Percentiles rank a stretch among this genome's conserved stretches.
Conservation (phyloP, 805 yeast genomes). For the Spencermartinsiella europaea region DNA sequence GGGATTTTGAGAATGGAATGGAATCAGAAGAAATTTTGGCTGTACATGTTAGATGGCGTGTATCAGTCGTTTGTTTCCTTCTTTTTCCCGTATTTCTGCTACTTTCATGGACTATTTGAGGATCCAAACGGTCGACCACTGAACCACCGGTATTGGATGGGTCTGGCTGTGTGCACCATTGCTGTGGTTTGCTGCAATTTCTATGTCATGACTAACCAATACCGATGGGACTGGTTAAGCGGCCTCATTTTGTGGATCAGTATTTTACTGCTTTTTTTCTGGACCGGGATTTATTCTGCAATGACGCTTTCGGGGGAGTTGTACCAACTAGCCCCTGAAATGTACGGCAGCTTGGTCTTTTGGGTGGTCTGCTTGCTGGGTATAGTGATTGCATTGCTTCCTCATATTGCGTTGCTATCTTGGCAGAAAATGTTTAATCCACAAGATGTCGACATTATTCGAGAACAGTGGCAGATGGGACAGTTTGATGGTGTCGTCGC, state of each 20-base stretch:
- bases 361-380: constrained; percentile 65
- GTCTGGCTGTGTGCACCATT: constrained; percentile 54
- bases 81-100: constrained; percentile 64
- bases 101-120: constrained; percentile 40
- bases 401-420: constrained; percentile 52
- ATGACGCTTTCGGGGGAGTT: constrained; percentile 49
- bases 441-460: constrained; percentile 60
- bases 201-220: constrained; percentile 62
- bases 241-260: constrained; percentile 49
- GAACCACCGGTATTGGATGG: constrained; percentile 69
- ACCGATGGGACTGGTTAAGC: constrained; percentile 74
- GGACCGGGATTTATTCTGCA: constrained; percentile 79
- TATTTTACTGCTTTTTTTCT: constrained; percentile 53
- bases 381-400: constrained; percentile 49
- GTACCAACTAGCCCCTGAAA: constrained; percentile 58
- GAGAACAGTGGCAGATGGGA: constrained; percentile 46
- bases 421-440: constrained; percentile 52
- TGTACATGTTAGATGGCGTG: constrained; percentile 68
- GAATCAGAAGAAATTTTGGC: constrained; percentile 53
- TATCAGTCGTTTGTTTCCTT: constrained; percentile 67
- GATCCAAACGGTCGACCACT: constrained; percentile 44
- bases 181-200: constrained; percentile 61
- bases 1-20: constrained; percentile 67
- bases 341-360: constrained; percentile 54
- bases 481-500: constrained; percentile 14